phyloP scores from a whole-genome alignment of 495 filamentous ascomycete species.

The Aspergillus ostianus region DNA sequence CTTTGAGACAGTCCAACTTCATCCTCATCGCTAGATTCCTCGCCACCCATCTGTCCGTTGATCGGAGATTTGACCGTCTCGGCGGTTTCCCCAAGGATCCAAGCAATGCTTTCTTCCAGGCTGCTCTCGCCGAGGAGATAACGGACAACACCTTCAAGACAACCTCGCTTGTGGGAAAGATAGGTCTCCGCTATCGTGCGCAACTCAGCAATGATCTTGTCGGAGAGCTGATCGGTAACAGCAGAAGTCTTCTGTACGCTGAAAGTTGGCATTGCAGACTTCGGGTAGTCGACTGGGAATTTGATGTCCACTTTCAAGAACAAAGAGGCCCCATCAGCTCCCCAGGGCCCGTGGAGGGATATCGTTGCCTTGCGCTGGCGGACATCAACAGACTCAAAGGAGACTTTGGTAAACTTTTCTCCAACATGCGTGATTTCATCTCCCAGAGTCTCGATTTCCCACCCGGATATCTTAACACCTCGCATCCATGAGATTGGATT shows the following conservation, averaged over 20 bases:
- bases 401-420: conserved; percentile 78
- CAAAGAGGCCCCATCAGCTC: conserved; percentile 61
- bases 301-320: conserved; percentile 78
- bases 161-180: conserved; percentile 67
- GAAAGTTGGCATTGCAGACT: conserved; percentile 61
- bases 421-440: conserved; percentile 86
- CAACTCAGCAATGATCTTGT: conserved; percentile 64
- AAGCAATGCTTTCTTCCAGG: conserved; percentile 69
- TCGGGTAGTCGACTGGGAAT: conserved; percentile 78
- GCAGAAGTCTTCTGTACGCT: conserved; percentile 74
- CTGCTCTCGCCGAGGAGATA: conserved; percentile 83
- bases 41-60: conserved; percentile 61
- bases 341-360: conserved; percentile 88
- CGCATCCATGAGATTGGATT: conserved; percentile 92
- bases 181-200: conserved; percentile 68
- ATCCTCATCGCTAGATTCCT: conserved; percentile 82
- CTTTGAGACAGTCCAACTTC: conserved; percentile 60
- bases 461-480: conserved; percentile 77
- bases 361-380: conserved; percentile 67
- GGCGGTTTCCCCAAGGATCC: conserved; percentile 53
- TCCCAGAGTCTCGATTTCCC: conserved; percentile 78
- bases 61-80: conserved; percentile 49
- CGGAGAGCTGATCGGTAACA: conserved; percentile 66
- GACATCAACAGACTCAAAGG: conserved; percentile 82
- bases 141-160: conserved; percentile 75